Evolutionary conservation across 768 basidiomycete species (phyloP), one percentile per base, ranked within the genome.

Genomic region (Tylopilus balloui): DNA sequence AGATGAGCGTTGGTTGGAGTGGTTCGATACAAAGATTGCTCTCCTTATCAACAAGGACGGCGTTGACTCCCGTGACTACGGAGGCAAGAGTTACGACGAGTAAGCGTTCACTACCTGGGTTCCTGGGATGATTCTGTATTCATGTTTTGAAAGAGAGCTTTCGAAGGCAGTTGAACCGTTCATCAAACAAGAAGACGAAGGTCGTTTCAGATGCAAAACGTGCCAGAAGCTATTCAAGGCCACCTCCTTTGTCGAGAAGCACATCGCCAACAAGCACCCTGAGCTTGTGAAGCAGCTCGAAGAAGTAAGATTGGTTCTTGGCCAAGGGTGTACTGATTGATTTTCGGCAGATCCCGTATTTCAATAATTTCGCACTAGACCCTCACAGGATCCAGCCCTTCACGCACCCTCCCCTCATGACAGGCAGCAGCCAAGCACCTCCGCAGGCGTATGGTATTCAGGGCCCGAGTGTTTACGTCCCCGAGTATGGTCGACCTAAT

Each of bases 191-290:
- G 95, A 98, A 69, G 95, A 97, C 57, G 92, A 95, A 69, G 90
- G 86, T 61, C 98, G 96, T 66, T 98, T 89, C 73, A 79, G 96
- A 55, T 99, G 96, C 74, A 95, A 91, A 74, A 85, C 84, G 24
- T 99, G 96, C 69, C 86, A 84, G 70, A 99, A 99, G 73, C 77
- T 98, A 19, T 99, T 99, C 84, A 94, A 94, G 67, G 96, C 93
- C 4, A 87, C 89, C 28, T 83, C 93, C 21, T 99, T 97, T 70
- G 89, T 98, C 41, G 92, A 95, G 72, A 98, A 98, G 75, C 96
- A 99, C 66, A 85, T 99, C 52, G 80, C 85, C 12, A 92, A 94
- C 66, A 98, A 98, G 67, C 96, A 99, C 65, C 74, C 86, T 11
- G 90, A 96, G 52, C 73, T 91, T 14, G 79, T 94, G 50, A 88